Evolutionary conservation across 371 early-diverging fungal species (phyloP).

Genomic region (Mortierella sp.): DNA sequence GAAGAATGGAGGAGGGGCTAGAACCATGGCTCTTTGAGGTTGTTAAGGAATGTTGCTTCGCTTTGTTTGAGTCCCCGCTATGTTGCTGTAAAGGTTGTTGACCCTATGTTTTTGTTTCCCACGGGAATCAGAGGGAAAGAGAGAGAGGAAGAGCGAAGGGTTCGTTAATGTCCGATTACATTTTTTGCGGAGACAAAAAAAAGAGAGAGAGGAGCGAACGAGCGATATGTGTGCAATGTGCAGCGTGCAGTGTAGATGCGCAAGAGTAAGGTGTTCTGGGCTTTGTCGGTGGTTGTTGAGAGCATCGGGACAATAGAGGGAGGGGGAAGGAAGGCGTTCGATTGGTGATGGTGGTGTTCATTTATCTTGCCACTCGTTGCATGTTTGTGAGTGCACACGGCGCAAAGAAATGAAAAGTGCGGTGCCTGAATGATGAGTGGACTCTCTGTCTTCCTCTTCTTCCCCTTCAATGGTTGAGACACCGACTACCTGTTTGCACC

Average conservation of each 20-base stretch:
- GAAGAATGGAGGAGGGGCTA: neutral
- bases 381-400: neutral
- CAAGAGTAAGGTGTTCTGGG: neutral
- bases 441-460: too few species aligned
- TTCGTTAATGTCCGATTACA: constrained; percentile 1
- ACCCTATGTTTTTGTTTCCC: constrained; percentile 3
- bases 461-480: neutral
- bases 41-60: neutral
- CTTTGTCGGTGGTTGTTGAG: neutral
- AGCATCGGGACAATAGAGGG: neutral
- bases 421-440: neutral
- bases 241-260: neutral
- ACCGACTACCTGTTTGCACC: neutral
- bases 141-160: neutral
- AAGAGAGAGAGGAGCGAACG: neutral
- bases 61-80: neutral
- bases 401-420: neutral
- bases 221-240: neutral
- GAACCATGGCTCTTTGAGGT: neutral
- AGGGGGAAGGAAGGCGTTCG: too few species aligned
- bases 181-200: neutral
- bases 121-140: neutral
- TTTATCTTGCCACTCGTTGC: neutral
- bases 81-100: neutral
- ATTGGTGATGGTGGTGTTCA: neutral